Conservation (phyloP, 768 basidiomycete species). For the Xerocomus spinulosus region DNA sequence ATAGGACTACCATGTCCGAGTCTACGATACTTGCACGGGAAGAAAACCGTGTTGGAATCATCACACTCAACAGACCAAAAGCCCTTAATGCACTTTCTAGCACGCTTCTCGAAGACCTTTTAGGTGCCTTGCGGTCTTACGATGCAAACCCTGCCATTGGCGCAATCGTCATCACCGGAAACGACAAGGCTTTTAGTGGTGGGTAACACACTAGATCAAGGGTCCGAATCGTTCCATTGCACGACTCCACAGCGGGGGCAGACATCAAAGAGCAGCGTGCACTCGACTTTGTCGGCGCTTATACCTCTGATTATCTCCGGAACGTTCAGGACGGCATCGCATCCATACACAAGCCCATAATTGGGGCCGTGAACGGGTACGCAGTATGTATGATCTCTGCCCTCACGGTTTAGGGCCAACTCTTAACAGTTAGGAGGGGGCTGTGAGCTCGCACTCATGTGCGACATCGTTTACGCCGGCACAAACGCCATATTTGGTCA, state of each 20-base stretch:
- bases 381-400: constrained; percentile 44
- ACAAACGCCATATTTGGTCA: constrained; percentile 88
- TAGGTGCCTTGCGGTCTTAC: constrained; percentile 61
- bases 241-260: constrained; percentile 67
- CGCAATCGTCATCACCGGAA: constrained; percentile 90
- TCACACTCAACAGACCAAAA: constrained; percentile 84
- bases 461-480: constrained; percentile 89
- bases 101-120: constrained; percentile 76
- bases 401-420: neutral
- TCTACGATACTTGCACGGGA: constrained; percentile 19
- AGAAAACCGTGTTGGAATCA: constrained; percentile 38
- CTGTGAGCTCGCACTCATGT: constrained; percentile 94
- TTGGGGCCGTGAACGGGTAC: constrained; percentile 91
- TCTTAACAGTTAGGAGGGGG: constrained; percentile 81
- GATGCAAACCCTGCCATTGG: constrained; percentile 68
- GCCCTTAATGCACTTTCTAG: constrained; percentile 80
- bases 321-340: constrained; percentile 43
- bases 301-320: constrained; percentile 41
- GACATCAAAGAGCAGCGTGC: constrained; percentile 99
- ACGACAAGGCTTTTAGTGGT: constrained; percentile 67
- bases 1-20: constrained; percentile 26
- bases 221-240: too few relatives aligned
- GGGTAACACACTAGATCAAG: neutral
- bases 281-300: constrained; percentile 52
- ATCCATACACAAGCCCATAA: constrained; percentile 76